phyloP scores from a whole-genome alignment of 768 basidiomycete genomes.

The Paxillus involutus region DNA sequence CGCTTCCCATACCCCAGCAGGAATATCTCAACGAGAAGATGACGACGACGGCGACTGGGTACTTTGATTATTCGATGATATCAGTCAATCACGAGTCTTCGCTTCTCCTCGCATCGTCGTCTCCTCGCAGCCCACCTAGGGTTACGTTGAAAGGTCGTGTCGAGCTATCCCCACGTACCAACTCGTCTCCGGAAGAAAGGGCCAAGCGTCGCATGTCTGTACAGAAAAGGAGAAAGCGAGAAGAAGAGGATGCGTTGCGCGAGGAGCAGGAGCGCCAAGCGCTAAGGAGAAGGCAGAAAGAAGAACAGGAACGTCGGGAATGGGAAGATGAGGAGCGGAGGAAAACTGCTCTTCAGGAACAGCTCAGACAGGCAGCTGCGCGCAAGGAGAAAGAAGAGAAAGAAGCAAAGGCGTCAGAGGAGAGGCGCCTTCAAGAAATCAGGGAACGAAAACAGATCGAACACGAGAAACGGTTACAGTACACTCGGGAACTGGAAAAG shows the following conservation, averaged over 20 bases:
- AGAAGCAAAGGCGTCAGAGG: conserved; percentile 46
- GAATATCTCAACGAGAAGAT: conserved; percentile 8
- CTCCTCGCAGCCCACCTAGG: conserved; percentile 4
- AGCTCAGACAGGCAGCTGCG: conserved; percentile 34
- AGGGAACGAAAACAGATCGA: conserved; percentile 47
- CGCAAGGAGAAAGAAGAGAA: conserved; percentile 37
- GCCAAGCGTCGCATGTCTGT: conserved; percentile 20
- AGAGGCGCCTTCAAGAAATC: conserved; percentile 41
- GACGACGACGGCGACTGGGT: neutral
- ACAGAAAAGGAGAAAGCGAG: conserved; percentile 27
- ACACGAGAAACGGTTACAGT: conserved; percentile 48
- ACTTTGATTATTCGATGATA: neutral
- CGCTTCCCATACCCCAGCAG: conserved; percentile 18
- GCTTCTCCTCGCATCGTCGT: conserved; percentile 5
- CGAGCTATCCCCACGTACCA: conserved; percentile 6
- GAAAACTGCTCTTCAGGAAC: conserved; percentile 46
- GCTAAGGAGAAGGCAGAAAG: conserved; percentile 27
- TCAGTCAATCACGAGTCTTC: neutral
- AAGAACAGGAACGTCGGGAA: conserved; percentile 14
- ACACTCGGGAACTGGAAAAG: conserved; percentile 49
- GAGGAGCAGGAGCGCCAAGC: conserved; percentile 48
- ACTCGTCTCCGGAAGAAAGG: conserved; percentile 27
- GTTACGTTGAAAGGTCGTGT: conserved; percentile 1
- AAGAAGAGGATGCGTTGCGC: conserved; percentile 41
- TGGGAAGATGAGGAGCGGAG: conserved; percentile 43